A percentile compares a stretch with the other conserved stretches of the same genome.
Evolutionary conservation across 2,329 filamentous ascomycete genomes (phyloP).

Genomic region (Stachybotrys elegans): DNA sequence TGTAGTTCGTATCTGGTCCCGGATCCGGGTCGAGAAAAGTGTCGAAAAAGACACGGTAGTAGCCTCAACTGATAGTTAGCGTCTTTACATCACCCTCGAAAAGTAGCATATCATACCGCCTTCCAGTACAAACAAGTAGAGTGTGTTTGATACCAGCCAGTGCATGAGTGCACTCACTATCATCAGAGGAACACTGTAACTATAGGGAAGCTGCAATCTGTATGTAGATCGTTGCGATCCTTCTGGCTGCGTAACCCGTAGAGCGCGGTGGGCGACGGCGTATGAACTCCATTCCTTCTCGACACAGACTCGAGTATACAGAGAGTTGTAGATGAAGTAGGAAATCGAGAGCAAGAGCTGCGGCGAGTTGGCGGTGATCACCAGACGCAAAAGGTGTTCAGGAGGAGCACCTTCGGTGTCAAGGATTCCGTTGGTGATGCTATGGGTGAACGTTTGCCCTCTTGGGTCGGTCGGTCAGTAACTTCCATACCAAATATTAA

Average conservation of each 20-base stretch:
- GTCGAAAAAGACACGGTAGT: not conserved
- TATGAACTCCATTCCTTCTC: not conserved
- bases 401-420: not conserved
- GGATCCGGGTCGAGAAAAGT: no score
- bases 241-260: slow-evolving; percentile 3
- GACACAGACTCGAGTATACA: not conserved
- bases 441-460: not conserved
- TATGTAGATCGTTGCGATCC: slow-evolving; percentile 17
- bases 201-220: slow-evolving; percentile 17
- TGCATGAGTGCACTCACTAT: not conserved
- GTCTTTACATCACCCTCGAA: no score
- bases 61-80: no score
- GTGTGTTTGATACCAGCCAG: not conserved
- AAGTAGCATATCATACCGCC: not conserved
- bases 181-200: slow-evolving; percentile 15
- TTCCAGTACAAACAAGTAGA: not conserved
- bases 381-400: not conserved
- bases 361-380: not conserved
- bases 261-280: not conserved
- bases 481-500: no score
- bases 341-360: not conserved
- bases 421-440: not conserved
- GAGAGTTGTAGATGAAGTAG: not conserved
- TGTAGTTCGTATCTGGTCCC: no score
- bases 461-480: no score